Evolutionary conservation across 352 stramenopile genomes (phyloP).

Genomic region (Phytopythium boreale): DNA sequence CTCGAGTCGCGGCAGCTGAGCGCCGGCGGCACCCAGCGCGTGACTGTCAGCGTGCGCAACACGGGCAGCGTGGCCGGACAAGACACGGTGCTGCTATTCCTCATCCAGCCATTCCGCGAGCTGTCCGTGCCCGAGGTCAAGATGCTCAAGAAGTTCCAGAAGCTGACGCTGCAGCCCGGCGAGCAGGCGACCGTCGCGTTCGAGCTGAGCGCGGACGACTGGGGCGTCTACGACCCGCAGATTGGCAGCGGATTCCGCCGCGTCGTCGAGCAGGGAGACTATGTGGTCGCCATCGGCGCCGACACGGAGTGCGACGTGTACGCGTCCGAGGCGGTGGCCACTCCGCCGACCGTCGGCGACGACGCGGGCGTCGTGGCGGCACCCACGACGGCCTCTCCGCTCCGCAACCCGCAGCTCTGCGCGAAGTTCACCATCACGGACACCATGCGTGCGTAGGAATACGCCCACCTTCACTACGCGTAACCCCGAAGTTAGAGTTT

Average conservation of each 20-base stretch:
- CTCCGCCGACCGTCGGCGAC: not conserved
- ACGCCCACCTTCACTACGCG: not conserved
- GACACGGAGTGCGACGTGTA: slow-evolving; percentile 71
- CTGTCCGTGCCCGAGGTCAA: slow-evolving; percentile 74
- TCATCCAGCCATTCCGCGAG: slow-evolving; percentile 56
- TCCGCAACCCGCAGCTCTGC: slow-evolving; percentile 2
- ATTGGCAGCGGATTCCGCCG: slow-evolving; percentile 49
- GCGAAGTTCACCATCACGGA: slow-evolving; percentile 5
- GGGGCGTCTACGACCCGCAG: slow-evolving; percentile 54
- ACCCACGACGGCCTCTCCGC: not conserved
- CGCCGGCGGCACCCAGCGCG: slow-evolving; percentile 18
- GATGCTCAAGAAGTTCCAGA: slow-evolving; percentile 74
- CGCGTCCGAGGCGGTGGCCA: slow-evolving; percentile 4
- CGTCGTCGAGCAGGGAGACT: slow-evolving; percentile 60
- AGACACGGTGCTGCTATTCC: slow-evolving; percentile 75
- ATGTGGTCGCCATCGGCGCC: slow-evolving; percentile 56
- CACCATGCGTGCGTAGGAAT: not conserved
- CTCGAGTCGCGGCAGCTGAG: slow-evolving; percentile 27
- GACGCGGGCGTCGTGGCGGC: not conserved
- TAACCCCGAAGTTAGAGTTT: too few species aligned
- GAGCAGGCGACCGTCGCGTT: slow-evolving; percentile 30
- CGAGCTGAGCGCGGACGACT: slow-evolving; percentile 42
- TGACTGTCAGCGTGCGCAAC: slow-evolving; percentile 66
- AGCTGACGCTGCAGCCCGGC: slow-evolving; percentile 48
- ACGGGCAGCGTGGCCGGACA: slow-evolving; percentile 49